phyloP scores from a whole-genome alignment of 2,329 filamentous ascomycete genomes.

The Furcasterigmium furcatum region DNA sequence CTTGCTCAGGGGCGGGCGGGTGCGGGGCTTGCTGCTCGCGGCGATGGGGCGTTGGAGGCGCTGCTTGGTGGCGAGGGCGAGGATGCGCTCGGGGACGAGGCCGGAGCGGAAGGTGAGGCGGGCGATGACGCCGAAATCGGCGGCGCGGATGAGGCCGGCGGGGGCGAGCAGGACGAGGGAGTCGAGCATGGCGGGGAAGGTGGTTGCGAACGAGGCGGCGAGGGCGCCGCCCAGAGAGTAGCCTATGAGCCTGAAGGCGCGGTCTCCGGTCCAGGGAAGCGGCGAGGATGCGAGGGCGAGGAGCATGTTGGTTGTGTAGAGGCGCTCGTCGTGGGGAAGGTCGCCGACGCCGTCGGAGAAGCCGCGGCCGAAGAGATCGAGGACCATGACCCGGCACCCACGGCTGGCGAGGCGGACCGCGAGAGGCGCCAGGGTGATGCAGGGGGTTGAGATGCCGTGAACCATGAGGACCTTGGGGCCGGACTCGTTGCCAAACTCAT shows the following conservation, averaged over 20 bases:
- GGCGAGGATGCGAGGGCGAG: constrained; percentile 68
- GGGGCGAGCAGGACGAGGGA: constrained; percentile 76
- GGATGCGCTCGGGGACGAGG: constrained; percentile 48
- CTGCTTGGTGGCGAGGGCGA: constrained; percentile 42
- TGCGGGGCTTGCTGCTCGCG: constrained; percentile 20
- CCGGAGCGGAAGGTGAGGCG: constrained; percentile 53
- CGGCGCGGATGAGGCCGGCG: constrained; percentile 64
- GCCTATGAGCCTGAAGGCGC: constrained; percentile 65
- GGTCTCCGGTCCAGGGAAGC: constrained; percentile 60
- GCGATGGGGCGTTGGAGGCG: constrained; percentile 51
- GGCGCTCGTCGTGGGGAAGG: constrained; percentile 67
- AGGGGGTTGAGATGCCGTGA: constrained; percentile 82
- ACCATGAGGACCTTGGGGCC: constrained; percentile 75
- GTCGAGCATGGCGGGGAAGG: constrained; percentile 67
- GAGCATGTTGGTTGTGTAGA: constrained; percentile 72
- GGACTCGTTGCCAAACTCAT: constrained; percentile 75
- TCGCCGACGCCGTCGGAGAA: constrained; percentile 63
- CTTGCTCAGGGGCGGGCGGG: constrained; percentile 5
- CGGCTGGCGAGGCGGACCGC: constrained; percentile 63
- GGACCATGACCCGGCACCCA: constrained; percentile 79
- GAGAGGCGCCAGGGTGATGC: constrained; percentile 66
- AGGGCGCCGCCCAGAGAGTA: constrained; percentile 84
- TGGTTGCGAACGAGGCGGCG: constrained; percentile 67
- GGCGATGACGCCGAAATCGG: constrained; percentile 46
- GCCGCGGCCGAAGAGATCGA: constrained; percentile 69